Conservation (phyloP, 768 basidiomycete species). For the Russula compacta region DNA sequence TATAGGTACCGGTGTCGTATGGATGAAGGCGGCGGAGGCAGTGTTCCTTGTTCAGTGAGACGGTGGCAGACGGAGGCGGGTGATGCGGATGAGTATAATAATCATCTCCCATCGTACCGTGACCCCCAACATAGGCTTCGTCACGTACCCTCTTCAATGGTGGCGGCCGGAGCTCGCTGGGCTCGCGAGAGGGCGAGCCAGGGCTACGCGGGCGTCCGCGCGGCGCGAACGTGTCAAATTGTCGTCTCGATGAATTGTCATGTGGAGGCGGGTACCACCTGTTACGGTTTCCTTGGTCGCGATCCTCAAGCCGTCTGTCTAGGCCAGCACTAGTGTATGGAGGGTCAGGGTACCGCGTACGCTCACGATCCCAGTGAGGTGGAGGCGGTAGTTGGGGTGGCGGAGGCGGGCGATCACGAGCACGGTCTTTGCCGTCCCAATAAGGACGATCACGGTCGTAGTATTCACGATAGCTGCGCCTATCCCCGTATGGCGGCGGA, state of each 20-base stretch:
- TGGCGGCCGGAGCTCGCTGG: slow-evolving; percentile 12
- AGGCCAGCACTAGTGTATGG: not conserved
- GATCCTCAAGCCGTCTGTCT: slow-evolving; percentile 12
- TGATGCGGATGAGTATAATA: slow-evolving; percentile 2
- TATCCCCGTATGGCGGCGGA: not conserved
- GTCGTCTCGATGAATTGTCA: slow-evolving; percentile 1
- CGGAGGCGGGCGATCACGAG: slow-evolving; percentile 1
- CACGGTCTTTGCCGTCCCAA: slow-evolving; percentile 8
- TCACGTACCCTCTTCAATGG: slow-evolving; percentile 16
- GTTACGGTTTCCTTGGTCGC: slow-evolving; percentile 11
- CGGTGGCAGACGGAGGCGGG: not conserved
- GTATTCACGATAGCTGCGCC: slow-evolving; percentile 11
- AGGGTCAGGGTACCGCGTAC: slow-evolving; percentile 9
- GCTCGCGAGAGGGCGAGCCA: slow-evolving; percentile 3
- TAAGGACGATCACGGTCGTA: slow-evolving; percentile 14
- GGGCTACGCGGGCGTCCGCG: slow-evolving; percentile 19
- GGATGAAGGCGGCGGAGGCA: not conserved
- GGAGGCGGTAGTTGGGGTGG: not conserved
- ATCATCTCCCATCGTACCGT: not conserved
- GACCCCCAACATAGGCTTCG: slow-evolving; percentile 7
- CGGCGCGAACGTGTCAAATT: not conserved
- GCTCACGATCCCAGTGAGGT: slow-evolving; percentile 8
- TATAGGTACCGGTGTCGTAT: slow-evolving; percentile 3
- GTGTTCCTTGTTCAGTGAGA: not conserved
- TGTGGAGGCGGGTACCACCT: slow-evolving; percentile 1